Conservation (phyloP, 148 eudicot genomes). For the Nepenthes gracilis region DNA sequence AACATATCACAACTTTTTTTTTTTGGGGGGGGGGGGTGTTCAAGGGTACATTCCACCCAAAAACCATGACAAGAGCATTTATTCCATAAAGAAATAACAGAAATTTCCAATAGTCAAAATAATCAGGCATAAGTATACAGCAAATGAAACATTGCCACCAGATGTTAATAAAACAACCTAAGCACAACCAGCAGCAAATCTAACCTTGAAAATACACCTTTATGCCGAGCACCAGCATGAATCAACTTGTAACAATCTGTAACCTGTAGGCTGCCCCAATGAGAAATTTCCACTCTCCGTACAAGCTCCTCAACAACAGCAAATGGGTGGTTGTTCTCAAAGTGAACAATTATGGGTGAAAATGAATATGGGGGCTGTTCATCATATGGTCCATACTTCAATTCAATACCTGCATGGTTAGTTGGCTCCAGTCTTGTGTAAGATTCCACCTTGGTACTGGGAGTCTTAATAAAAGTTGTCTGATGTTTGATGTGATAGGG, state of each 20-base stretch:
- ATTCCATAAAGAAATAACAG: too few species aligned
- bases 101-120: too few species aligned
- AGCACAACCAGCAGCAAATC: constrained; percentile 4
- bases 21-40: too few species aligned
- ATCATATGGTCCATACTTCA: constrained; percentile 86
- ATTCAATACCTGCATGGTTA: constrained; percentile 50
- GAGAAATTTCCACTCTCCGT: constrained; percentile 92
- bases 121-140: too few species aligned
- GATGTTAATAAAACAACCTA: background rate
- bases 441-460: constrained; percentile 73
- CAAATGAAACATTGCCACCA: too few species aligned
- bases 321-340: constrained; percentile 87
- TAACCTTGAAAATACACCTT: constrained; percentile 94
- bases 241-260: constrained; percentile 71
- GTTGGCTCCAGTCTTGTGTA: constrained; percentile 73
- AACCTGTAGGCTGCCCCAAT: constrained; percentile 88
- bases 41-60: too few species aligned
- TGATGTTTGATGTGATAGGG: constrained; percentile 73
- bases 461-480: constrained; percentile 57
- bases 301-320: constrained; percentile 96
- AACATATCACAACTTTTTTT: too few species aligned
- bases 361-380: constrained; percentile 52
- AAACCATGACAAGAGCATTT: too few species aligned
- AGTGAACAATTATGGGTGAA: constrained; percentile 70
- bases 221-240: constrained; percentile 89